Evolutionary conservation across 106 monocot species (phyloP).

Genomic region (Acorus calamus): DNA sequence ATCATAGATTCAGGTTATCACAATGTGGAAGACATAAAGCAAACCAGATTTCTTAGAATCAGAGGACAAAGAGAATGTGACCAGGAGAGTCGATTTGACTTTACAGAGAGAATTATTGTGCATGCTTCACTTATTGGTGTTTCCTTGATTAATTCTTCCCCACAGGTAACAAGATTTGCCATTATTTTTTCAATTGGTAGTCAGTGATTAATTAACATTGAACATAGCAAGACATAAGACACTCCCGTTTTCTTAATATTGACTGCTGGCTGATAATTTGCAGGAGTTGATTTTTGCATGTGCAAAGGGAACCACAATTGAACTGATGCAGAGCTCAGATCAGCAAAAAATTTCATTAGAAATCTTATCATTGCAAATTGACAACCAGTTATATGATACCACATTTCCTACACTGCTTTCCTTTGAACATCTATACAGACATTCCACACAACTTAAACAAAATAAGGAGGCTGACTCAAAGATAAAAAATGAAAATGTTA

Average conservation of each 20-base stretch:
- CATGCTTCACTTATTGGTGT: slow-evolving; percentile 68
- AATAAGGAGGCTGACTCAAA: slow-evolving; percentile 26
- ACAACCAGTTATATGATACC: slow-evolving; percentile 67
- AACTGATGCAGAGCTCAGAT: slow-evolving; percentile 62
- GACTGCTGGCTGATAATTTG: neutral
- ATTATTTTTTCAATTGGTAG: no score
- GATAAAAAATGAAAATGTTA: slow-evolving; percentile 24
- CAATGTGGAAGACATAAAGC: slow-evolving; percentile 41
- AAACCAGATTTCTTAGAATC: slow-evolving; percentile 30
- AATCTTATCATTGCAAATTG: slow-evolving; percentile 76
- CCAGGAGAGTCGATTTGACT: slow-evolving; percentile 33
- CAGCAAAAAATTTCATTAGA: slow-evolving; percentile 65
- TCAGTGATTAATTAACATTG: no score
- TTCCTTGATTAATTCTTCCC: slow-evolving; percentile 70
- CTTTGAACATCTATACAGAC: slow-evolving; percentile 42
- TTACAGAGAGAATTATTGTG: slow-evolving; percentile 43
- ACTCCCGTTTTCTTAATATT: neutral
- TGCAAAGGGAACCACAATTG: slow-evolving; percentile 46
- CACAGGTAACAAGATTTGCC: slow-evolving; percentile 44
- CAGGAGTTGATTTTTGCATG: slow-evolving; percentile 86
- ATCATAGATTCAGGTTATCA: slow-evolving; percentile 81
- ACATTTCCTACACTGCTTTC: slow-evolving; percentile 65
- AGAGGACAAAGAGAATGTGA: slow-evolving; percentile 32
- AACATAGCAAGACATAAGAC: no score
- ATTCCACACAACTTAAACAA: slow-evolving; percentile 15